Evolutionary conservation across 1,284 basidiomycete genomes (phyloP).

Genomic region (Cryptococcus floricola): DNA sequence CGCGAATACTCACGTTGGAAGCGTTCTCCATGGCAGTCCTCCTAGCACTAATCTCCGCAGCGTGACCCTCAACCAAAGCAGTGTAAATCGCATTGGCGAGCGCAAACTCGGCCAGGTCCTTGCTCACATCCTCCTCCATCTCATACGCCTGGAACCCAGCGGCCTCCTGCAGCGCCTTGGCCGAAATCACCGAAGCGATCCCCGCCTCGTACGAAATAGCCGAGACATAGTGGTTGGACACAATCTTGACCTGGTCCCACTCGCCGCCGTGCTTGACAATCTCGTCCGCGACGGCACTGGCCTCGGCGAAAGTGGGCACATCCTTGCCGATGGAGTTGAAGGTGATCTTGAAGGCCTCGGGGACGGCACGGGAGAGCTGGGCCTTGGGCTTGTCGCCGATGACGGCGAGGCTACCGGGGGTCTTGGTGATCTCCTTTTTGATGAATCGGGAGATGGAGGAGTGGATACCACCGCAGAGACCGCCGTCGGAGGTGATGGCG

Average conservation of each 20-base stretch:
- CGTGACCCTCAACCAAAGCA: constrained; percentile 91
- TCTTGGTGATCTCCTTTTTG: constrained; percentile 60
- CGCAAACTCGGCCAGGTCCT: constrained; percentile 92
- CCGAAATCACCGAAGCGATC: constrained; percentile 73
- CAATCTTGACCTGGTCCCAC: constrained; percentile 75
- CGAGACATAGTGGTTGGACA: constrained; percentile 95
- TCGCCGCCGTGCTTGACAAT: constrained; percentile 80
- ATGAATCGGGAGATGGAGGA: constrained; percentile 91
- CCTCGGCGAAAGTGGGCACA: constrained; percentile 95
- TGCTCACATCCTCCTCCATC: constrained; percentile 91
- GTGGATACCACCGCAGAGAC: constrained; percentile 99
- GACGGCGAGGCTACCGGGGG: constrained; percentile 70
- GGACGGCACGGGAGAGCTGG: constrained; percentile 71
- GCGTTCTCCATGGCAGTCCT: constrained; percentile 99
- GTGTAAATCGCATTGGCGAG: constrained; percentile 96
- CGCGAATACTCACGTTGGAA: constrained; percentile 61
- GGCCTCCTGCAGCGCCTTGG: constrained; percentile 71
- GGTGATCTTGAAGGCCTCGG: constrained; percentile 70
- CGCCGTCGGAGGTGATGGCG: constrained; percentile 95
- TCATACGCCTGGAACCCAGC: constrained; percentile 88
- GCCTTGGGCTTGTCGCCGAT: constrained; percentile 97
- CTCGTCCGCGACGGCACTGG: constrained; percentile 87
- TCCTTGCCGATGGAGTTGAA: constrained; percentile 98
- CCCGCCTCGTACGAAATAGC: constrained; percentile 87
- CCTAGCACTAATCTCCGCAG: constrained; percentile 72